phyloP scores from a whole-genome alignment of 2,329 filamentous ascomycete species.

The Monosporascus ibericus region DNA sequence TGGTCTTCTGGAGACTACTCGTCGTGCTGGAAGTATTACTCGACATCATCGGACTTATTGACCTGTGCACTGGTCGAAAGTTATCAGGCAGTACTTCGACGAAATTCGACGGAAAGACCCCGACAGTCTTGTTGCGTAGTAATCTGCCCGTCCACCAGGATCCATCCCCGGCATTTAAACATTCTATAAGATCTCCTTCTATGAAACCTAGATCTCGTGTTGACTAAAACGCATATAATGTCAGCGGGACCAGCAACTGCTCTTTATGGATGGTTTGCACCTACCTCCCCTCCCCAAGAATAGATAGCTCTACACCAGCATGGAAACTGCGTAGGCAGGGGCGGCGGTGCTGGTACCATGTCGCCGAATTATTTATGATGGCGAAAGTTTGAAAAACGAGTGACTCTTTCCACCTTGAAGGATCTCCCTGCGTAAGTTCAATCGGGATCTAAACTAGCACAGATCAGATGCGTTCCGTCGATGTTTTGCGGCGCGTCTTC shows the following conservation, averaged over 20 bases:
- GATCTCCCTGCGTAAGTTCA: constrained; percentile 8
- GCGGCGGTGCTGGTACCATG: constrained; percentile 51
- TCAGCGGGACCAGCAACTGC: neutral
- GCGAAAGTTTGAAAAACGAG: neutral
- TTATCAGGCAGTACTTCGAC: constrained; percentile 81
- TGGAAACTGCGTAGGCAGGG: constrained; percentile 72
- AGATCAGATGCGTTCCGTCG: neutral
- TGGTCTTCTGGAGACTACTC: constrained; percentile 49
- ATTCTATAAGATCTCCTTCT: constrained; percentile 96
- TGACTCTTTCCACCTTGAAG: constrained; percentile 9
- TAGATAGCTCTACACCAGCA: constrained; percentile 91
- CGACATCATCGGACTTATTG: constrained; percentile 53
- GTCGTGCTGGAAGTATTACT: constrained; percentile 49
- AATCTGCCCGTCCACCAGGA: constrained; percentile 97
- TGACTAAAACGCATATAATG: constrained; percentile 43
- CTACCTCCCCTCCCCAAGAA: constrained; percentile 84
- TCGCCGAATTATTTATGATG: constrained; percentile 15
- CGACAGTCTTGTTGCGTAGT: constrained; percentile 82
- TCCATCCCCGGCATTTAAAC: constrained; percentile 92
- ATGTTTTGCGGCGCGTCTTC: neutral
- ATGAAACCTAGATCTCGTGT: constrained; percentile 95
- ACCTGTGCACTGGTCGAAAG: constrained; percentile 69
- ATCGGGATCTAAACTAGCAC: neutral
- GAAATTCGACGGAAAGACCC: constrained; percentile 95
- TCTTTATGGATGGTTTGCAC: constrained; percentile 11